phyloP scores from a whole-genome alignment of 768 basidiomycete genomes.

The Rhizopogon vesiculosus region DNA sequence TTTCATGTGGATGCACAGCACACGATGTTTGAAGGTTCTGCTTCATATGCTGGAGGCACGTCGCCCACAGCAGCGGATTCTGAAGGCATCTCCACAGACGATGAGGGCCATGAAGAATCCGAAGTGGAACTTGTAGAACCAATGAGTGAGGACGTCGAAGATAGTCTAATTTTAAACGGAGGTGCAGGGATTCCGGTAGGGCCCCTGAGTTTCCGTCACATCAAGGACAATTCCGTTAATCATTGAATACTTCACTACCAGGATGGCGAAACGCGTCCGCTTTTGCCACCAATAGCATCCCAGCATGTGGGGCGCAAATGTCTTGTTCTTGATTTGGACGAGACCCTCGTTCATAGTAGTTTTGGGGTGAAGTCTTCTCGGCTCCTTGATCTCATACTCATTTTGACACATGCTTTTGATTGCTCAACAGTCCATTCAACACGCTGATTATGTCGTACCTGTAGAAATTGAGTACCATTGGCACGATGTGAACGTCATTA shows the following conservation, averaged over 20 bases:
- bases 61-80: not conserved
- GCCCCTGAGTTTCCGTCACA: slow-evolving; percentile 47
- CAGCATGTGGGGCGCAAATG: slow-evolving; percentile 83
- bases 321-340: slow-evolving; percentile 90
- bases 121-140: slow-evolving; percentile 49
- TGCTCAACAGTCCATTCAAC: slow-evolving; percentile 59
- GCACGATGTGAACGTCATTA: slow-evolving; percentile 95
- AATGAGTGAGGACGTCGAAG: slow-evolving; percentile 72
- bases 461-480: slow-evolving; percentile 94
- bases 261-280: slow-evolving; percentile 79
- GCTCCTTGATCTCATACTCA: not conserved
- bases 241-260: slow-evolving; percentile 21
- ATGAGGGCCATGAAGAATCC: slow-evolving; percentile 58
- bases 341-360: slow-evolving; percentile 88
- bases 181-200: slow-evolving; percentile 89
- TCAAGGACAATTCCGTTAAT: not conserved
- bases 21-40: slow-evolving; percentile 11
- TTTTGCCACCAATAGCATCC: slow-evolving; percentile 71
- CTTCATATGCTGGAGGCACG: not conserved
- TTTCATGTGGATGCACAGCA: not conserved
- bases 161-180: slow-evolving; percentile 73
- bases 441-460: slow-evolving; percentile 92
- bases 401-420: slow-evolving; percentile 2
- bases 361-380: slow-evolving; percentile 69
- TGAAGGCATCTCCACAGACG: slow-evolving; percentile 37